These are phyloP conservation scores for Graphilbum sp. DNA, from an alignment of 2,329 filamentous ascomycete genomes.

Conservation along the genomic window DNA sequence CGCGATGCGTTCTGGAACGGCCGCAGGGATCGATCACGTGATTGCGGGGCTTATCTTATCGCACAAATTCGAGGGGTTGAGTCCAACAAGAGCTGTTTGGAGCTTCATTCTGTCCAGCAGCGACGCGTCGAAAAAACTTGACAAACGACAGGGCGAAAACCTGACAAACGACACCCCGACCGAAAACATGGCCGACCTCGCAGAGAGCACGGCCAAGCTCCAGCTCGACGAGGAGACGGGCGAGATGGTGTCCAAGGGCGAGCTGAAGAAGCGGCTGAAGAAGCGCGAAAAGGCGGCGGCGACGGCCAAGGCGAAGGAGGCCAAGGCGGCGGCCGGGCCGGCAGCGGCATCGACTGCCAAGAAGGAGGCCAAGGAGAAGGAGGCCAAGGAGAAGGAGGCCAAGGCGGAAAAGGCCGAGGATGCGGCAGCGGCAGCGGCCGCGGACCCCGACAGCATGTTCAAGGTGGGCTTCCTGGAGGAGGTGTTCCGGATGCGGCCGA, in stretches of 20 bases:
- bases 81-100: too few relatives aligned
- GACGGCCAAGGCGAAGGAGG: conserved; percentile 25
- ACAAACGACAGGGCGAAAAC: too few relatives aligned
- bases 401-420: conserved; percentile 12
- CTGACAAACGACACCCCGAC: too few relatives aligned
- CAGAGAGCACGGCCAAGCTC: conserved; percentile 37
- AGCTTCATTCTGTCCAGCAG: too few relatives aligned
- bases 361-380: conserved; percentile 13
- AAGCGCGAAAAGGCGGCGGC: conserved; percentile 24
- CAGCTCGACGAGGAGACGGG: conserved; percentile 46
- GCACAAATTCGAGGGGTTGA: too few relatives aligned
- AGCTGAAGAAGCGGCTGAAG: conserved; percentile 43
- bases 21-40: too few relatives aligned
- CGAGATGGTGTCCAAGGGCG: conserved; percentile 48
- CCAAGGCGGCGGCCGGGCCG: conserved; percentile 32
- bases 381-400: conserved; percentile 13
- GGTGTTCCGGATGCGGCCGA: conserved; percentile 52
- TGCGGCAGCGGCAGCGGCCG: conserved; percentile 1
- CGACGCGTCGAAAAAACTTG: too few relatives aligned
- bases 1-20: too few relatives aligned
- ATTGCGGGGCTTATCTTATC: too few relatives aligned
- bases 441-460: conserved; percentile 54
- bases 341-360: conserved; percentile 21
- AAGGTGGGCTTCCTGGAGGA: conserved; percentile 61
- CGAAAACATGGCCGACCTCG: conserved; percentile 34